Percentiles rank a stretch among this genome's conserved stretches.
These are phyloP conservation scores for Phytophthora citricola DNA, from an alignment of 352 stramenopile genomes.

Conservation along the genomic window DNA sequence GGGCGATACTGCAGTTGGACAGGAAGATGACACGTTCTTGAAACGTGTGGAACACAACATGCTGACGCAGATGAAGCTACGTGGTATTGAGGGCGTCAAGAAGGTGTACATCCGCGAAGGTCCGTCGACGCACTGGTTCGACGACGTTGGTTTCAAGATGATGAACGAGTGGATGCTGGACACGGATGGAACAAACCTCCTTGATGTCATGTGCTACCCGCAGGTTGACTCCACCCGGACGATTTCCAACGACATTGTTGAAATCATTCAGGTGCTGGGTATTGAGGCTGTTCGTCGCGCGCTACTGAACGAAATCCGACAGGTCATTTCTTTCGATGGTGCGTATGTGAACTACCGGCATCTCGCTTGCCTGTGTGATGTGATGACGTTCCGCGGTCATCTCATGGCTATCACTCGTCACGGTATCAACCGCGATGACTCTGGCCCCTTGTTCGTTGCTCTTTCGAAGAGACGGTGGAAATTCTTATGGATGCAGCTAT, in stretches of 20 bases:
- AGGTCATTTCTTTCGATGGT: slow-evolving; percentile 99
- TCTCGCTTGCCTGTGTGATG: slow-evolving; percentile 97
- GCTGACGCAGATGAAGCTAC: slow-evolving; percentile 96
- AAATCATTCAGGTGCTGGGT: slow-evolving; percentile 97
- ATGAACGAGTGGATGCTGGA: slow-evolving; percentile 98
- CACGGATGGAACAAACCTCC: slow-evolving; percentile 99
- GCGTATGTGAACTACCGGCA: slow-evolving; percentile 99
- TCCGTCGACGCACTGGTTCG: slow-evolving; percentile 95
- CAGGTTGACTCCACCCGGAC: slow-evolving; percentile 97
- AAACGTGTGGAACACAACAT: slow-evolving; percentile 99
- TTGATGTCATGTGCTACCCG: slow-evolving; percentile 97
- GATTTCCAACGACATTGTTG: slow-evolving; percentile 99
- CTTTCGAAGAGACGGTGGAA: slow-evolving; percentile 99
- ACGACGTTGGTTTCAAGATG: slow-evolving; percentile 95
- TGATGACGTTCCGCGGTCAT: slow-evolving; percentile 99
- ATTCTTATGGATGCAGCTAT: slow-evolving; percentile 99
- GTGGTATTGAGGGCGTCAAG: slow-evolving; percentile 97
- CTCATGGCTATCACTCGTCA: slow-evolving; percentile 98
- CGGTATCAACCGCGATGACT: slow-evolving; percentile 99
- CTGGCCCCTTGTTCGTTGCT: slow-evolving; percentile 97
- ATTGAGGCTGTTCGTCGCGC: slow-evolving; percentile 91
- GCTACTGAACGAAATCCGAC: slow-evolving; percentile 96
- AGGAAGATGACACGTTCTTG: slow-evolving; percentile 96
- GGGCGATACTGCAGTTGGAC: slow-evolving; percentile 85
- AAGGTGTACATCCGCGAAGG: slow-evolving; percentile 98